Percentiles rank a stretch among this genome's conserved stretches.
Conservation (phyloP, 2,329 filamentous ascomycete species). For the Fusarium agapanthi region DNA sequence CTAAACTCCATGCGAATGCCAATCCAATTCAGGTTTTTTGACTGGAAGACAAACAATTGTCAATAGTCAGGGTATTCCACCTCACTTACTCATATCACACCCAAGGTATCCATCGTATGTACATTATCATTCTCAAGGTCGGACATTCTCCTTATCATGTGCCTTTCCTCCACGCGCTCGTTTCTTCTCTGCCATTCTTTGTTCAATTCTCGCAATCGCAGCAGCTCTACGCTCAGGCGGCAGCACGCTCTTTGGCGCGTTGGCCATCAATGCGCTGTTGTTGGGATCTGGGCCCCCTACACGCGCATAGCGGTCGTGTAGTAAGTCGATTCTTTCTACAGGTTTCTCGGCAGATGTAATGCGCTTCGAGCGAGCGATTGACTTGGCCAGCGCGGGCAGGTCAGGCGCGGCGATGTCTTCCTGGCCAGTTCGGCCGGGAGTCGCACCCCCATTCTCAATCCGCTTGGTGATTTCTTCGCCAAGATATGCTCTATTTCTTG, state of each 20-base stretch:
- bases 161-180: slow-evolving; percentile 46
- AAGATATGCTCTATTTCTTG: slow-evolving; percentile 50
- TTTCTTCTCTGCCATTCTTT: slow-evolving; percentile 62
- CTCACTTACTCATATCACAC: slow-evolving; percentile 13
- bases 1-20: slow-evolving; percentile 40
- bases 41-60: slow-evolving; percentile 14
- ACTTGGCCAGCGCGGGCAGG: slow-evolving; percentile 41
- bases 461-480: slow-evolving; percentile 46
- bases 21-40: slow-evolving; percentile 7
- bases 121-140: slow-evolving; percentile 42
- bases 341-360: slow-evolving; percentile 35
- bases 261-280: slow-evolving; percentile 46
- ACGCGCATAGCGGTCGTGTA: slow-evolving; percentile 56
- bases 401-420: slow-evolving; percentile 41
- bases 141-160: slow-evolving; percentile 62
- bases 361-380: slow-evolving; percentile 30
- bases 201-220: slow-evolving; percentile 63
- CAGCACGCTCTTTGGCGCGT: slow-evolving; percentile 54
- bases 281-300: slow-evolving; percentile 53
- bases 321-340: slow-evolving; percentile 53
- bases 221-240: slow-evolving; percentile 62
- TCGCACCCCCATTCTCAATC: slow-evolving; percentile 43
- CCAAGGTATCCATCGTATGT: slow-evolving; percentile 9
- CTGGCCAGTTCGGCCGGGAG: slow-evolving; percentile 30
- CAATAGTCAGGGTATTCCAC: slow-evolving; percentile 25